Evolutionary conservation across 2,329 filamentous ascomycete genomes (phyloP).

Genomic region (Paramyrothecium roridum): DNA sequence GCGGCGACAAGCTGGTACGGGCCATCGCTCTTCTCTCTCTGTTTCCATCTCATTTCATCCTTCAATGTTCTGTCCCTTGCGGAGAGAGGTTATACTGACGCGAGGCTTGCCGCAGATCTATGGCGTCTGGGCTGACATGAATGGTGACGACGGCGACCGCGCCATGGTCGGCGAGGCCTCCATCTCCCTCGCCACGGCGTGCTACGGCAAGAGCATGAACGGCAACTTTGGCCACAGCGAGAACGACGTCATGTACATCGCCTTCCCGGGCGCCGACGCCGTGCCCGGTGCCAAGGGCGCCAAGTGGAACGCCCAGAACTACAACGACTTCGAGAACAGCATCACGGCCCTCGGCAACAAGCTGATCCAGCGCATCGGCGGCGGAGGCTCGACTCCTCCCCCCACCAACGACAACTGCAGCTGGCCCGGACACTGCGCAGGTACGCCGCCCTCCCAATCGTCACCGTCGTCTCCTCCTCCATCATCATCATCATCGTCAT

Average conservation of each 20-base stretch:
- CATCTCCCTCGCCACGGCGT: conserved; percentile 54
- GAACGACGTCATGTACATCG: conserved; percentile 60
- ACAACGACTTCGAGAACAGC: conserved; percentile 49
- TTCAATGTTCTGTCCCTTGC: neutral
- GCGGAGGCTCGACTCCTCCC: neutral
- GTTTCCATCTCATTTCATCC: too few species aligned
- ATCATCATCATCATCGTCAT: neutral
- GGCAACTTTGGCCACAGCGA: conserved; percentile 54
- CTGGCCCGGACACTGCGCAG: conserved; percentile 13
- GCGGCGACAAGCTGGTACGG: conserved; percentile 40
- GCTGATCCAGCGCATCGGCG: conserved; percentile 37
- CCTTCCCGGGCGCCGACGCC: conserved; percentile 53
- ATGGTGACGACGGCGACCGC: conserved; percentile 46
- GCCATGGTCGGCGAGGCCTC: conserved; percentile 54
- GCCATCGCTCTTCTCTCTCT: neutral
- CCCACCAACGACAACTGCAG: conserved; percentile 10
- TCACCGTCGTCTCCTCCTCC: neutral
- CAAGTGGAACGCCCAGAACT: conserved; percentile 49
- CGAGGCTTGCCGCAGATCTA: conserved; percentile 37
- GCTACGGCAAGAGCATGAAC: conserved; percentile 49
- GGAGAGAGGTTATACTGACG: neutral
- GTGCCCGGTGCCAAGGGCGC: conserved; percentile 52
- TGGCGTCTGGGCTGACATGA: conserved; percentile 60
- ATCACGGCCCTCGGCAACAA: conserved; percentile 47
- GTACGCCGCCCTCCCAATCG: conserved; percentile 2